Base-by-base conservation (phyloP, 2,329 filamentous ascomycete species). In the Colletotrichum trifolii region DNA sequence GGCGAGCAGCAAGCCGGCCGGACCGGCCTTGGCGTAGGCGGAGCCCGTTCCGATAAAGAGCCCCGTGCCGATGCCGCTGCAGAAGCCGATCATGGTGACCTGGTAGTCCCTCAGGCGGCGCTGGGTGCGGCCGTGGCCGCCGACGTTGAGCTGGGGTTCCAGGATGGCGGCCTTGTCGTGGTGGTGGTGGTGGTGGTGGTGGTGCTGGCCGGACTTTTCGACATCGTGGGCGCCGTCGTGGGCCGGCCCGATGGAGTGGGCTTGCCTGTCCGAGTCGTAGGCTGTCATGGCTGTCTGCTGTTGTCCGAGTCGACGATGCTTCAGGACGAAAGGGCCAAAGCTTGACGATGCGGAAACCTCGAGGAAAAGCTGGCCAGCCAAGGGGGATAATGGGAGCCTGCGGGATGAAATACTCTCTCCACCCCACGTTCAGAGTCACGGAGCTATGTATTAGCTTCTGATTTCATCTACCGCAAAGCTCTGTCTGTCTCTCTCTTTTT, bases 71-170 rank as follows among this genome's bases (percentile, higher is more conserved):
- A 83, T 83, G 33, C 75, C 80, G 17, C 76, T 77, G 47, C 77
- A 77, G 39, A 81, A 75, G 15, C 83, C 83, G 61, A 86, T 84
- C 83, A 85, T 86, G 68, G 85, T 83, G 53, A 85, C 78, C 68
- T 85, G 83, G 54, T 68, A 68, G 58, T 68, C 63, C 7, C 66
- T 54, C 46, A 68, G 66, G n/a, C 50, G 66, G 38, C 66, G 66
- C 58, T 68, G 62, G 13, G 66, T 67, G 40, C 62, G 62, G 13
- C 66, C 66, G 7, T 66, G 66, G 36, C 66, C 66, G 42, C 66
- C 66, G 50, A 67, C 56, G 50, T 56, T 56, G 40, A 67, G 62
- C 62, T 67, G 66, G 11, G 66, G 66, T 25, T 65, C 62, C 35
- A 55, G 46, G 46, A 63, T 59, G 40, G 57, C 66, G n/a, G 54